Evolutionary conservation across 2,329 filamentous ascomycete genomes (phyloP).

Genomic region (Trichoderma cornu-damae): DNA sequence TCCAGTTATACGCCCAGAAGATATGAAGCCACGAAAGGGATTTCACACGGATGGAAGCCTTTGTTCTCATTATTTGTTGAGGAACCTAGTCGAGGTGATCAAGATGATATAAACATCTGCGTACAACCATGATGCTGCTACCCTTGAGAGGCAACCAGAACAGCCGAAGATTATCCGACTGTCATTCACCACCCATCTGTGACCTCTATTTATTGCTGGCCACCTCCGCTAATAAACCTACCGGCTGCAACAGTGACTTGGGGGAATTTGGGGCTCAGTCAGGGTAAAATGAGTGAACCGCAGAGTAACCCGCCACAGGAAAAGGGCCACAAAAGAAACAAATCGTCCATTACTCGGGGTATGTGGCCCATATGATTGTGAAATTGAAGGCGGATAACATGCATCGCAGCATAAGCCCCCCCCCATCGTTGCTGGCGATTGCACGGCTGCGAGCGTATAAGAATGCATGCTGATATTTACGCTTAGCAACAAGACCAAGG

Average conservation of each 20-base stretch:
- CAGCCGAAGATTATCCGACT: slow-evolving; percentile 5
- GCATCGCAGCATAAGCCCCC: neutral
- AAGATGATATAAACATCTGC: no score
- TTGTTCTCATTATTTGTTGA: neutral
- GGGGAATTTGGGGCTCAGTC: neutral
- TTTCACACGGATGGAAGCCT: no score
- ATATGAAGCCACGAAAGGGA: no score
- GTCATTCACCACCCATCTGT: no score
- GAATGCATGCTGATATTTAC: slow-evolving; percentile 14
- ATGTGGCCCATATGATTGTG: slow-evolving; percentile 18
- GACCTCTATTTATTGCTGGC: neutral
- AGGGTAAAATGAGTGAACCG: slow-evolving; percentile 16
- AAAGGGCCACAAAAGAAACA: slow-evolving; percentile 28
- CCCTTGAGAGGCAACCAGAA: neutral
- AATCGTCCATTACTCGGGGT: slow-evolving; percentile 36
- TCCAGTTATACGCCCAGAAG: no score
- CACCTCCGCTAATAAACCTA: neutral
- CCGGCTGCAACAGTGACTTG: neutral
- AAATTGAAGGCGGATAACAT: neutral
- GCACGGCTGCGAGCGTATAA: neutral
- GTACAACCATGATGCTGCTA: neutral
- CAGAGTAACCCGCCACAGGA: neutral
- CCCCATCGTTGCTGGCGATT: neutral
- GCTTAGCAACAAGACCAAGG: slow-evolving; percentile 50
- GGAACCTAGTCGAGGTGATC: neutral